Evolutionary conservation across 2,329 filamentous ascomycete genomes (phyloP), one percentile per base, ranked within the genome.

Genomic region (Neonectria sp.): DNA sequence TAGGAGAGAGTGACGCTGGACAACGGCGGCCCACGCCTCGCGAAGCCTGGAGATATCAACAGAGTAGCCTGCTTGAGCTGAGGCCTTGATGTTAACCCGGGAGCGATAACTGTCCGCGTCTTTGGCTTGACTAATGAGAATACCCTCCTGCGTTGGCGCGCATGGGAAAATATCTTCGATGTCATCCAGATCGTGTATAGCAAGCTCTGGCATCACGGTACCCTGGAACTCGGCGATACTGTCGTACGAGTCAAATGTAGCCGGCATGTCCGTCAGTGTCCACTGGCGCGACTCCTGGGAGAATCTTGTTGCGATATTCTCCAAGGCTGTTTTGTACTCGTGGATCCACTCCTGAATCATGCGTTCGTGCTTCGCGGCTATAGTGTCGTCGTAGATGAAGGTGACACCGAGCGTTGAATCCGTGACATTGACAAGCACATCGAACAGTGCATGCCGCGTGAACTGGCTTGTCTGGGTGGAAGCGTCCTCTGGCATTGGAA

Each of bases 141-240:
- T 60, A 9, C 67, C 67, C 27, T 68, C 63, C 35, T 68, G 67
- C 15, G 66, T 61, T 8, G 67, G 59, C n/a, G 63, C 63, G 35
- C 67, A 68, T 17, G 63, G 63, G 31, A 56, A 68, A 45, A 56
- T 55, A 12, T 66, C 59, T 25, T 68, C 53, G 7, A 68, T 37
- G 33, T 48, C n/a, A 15, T 27, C 45, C n/a, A 48, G 11, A 3
- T 24, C 21, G 2, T 25, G 24, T 25, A 48, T 27, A 48, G 21
- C 45, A 25, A 48, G 45, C 6, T 48, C 45, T 15, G 45, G 8
- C 45, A 48, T 48, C 24, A 48, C 45, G 24, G 45, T 25, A 48
- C n/a, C 45, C 45, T 37, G 56, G 31, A 59, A 59, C 46, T 49
- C n/a, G 4, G 24, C 17, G 5, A 53, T 21, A 45, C 40, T 25